A percentile compares a stretch with the other conserved stretches of the same genome.
These are phyloP conservation scores for Kondoa malvinella DNA, from an alignment of 768 basidiomycete species.

Conservation along the genomic window DNA sequence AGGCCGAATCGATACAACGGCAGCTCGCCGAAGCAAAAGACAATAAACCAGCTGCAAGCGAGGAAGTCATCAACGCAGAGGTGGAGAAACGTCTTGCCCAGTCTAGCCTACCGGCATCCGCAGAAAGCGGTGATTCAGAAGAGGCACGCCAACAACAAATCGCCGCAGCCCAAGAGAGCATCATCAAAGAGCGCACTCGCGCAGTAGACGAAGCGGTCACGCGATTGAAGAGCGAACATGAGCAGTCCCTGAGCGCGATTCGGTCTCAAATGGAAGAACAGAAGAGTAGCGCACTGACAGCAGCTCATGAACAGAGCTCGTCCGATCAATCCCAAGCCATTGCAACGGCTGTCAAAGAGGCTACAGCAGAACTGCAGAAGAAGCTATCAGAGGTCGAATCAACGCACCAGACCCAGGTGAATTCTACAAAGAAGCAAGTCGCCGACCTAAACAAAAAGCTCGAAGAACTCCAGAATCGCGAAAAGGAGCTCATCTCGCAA, in stretches of 20 bases:
- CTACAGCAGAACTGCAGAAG: slow-evolving; percentile 45
- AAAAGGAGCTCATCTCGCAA: slow-evolving; percentile 31
- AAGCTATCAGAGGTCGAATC: slow-evolving; percentile 21
- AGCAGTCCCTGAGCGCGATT: background rate
- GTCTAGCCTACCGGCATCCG: background rate
- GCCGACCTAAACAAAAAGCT: slow-evolving; percentile 6
- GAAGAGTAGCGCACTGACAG: slow-evolving; percentile 48
- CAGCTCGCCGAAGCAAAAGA: slow-evolving; percentile 31
- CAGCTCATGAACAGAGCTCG: slow-evolving; percentile 42
- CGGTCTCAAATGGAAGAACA: slow-evolving; percentile 34
- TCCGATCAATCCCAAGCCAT: slow-evolving; percentile 29
- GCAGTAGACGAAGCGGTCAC: slow-evolving; percentile 31
- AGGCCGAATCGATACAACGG: slow-evolving; percentile 30
- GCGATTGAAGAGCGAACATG: slow-evolving; percentile 21
- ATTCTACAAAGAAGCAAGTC: slow-evolving; percentile 46
- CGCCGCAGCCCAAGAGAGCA: slow-evolving; percentile 17
- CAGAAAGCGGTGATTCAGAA: background rate
- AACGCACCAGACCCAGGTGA: slow-evolving; percentile 37
- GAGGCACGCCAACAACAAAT: slow-evolving; percentile 9
- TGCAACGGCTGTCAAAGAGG: slow-evolving; percentile 40
- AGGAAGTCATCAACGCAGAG: slow-evolving; percentile 16
- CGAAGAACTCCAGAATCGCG: slow-evolving; percentile 32
- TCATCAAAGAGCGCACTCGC: slow-evolving; percentile 11
- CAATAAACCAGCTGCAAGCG: slow-evolving; percentile 6
- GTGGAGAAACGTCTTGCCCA: slow-evolving; percentile 12